A percentile compares a stretch with the other conserved stretches of the same genome.
Conservation (phyloP, 108 stramenopile species). For the Nitzschia sp. region DNA sequence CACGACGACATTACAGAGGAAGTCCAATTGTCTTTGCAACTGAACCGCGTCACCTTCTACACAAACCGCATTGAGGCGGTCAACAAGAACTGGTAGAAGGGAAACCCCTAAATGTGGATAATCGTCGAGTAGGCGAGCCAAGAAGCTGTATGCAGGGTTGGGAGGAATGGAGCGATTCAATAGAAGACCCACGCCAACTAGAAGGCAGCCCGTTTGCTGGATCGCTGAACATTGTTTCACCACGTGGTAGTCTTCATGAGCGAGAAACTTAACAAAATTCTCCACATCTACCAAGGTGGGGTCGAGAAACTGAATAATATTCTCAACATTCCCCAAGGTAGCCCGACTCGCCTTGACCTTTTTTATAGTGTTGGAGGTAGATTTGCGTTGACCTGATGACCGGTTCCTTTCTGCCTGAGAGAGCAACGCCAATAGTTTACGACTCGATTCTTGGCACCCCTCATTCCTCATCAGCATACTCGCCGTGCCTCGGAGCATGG, state of each 20-base stretch:
- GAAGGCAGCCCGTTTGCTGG: conserved; percentile 30
- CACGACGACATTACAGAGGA: conserved; percentile 45
- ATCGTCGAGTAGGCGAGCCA: conserved; percentile 18
- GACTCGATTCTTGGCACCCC: conserved; percentile 4
- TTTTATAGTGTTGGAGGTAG: neutral
- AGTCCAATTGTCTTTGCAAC: conserved; percentile 30
- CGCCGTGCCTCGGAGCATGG: conserved; percentile 22
- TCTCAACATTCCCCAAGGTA: conserved; percentile 4
- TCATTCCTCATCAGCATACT: conserved; percentile 18
- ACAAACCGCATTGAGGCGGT: conserved; percentile 35
- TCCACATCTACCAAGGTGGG: conserved; percentile 15
- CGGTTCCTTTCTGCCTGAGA: neutral
- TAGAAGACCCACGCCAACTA: conserved; percentile 35
- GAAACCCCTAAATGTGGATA: conserved; percentile 55
- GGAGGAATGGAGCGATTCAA: neutral
- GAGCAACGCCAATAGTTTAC: conserved; percentile 4
- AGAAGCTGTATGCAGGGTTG: conserved; percentile 11
- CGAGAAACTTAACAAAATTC: conserved; percentile 16
- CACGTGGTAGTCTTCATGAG: neutral
- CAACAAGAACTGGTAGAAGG: conserved; percentile 37
- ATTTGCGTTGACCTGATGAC: neutral
- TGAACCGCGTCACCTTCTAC: conserved; percentile 18
- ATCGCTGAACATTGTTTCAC: conserved; percentile 11
- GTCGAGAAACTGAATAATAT: conserved; percentile 20
- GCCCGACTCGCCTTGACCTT: conserved; percentile 14